These are phyloP conservation scores for Hemileccinum impolitum DNA, from an alignment of 768 basidiomycete species.

Conservation along the genomic window DNA sequence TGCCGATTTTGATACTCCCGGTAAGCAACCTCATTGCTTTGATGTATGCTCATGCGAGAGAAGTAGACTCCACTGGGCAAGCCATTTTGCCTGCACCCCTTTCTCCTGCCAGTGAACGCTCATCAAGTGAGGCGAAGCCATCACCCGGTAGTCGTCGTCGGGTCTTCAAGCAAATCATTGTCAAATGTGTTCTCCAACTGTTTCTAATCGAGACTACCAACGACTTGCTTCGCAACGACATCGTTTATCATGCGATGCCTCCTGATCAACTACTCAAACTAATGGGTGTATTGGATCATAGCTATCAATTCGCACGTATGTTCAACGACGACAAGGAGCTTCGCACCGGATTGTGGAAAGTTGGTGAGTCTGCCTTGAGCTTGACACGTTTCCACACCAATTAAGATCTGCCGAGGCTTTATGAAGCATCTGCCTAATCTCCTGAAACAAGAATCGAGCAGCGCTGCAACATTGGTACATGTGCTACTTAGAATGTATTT, in stretches of 20 bases:
- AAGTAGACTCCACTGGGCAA: slow-evolving; percentile 54
- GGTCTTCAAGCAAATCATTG: slow-evolving; percentile 97
- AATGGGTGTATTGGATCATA: slow-evolving; percentile 95
- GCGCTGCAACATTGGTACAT: slow-evolving; percentile 91
- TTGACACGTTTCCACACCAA: not conserved
- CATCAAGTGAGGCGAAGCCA: slow-evolving; percentile 45
- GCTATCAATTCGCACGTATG: slow-evolving; percentile 93
- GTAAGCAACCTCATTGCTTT: slow-evolving; percentile 10
- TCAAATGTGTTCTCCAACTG: slow-evolving; percentile 97
- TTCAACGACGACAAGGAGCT: slow-evolving; percentile 99
- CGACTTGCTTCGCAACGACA: slow-evolving; percentile 87
- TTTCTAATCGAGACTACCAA: slow-evolving; percentile 96
- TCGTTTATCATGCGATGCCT: slow-evolving; percentile 91
- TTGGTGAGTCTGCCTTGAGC: slow-evolving; percentile 60
- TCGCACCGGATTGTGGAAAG: slow-evolving; percentile 98
- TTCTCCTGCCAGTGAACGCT: slow-evolving; percentile 63
- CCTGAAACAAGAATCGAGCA: slow-evolving; percentile 96
- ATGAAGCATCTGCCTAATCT: slow-evolving; percentile 99
- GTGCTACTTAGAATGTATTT: slow-evolving; percentile 92
- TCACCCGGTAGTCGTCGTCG: slow-evolving; percentile 70
- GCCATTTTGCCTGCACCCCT: slow-evolving; percentile 86
- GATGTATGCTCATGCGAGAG: slow-evolving; percentile 7
- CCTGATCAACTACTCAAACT: slow-evolving; percentile 89
- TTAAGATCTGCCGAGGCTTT: slow-evolving; percentile 62
- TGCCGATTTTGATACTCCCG: slow-evolving; percentile 52